phyloP scores from a whole-genome alignment of 345 rosid species.

The Linum trigynum region DNA sequence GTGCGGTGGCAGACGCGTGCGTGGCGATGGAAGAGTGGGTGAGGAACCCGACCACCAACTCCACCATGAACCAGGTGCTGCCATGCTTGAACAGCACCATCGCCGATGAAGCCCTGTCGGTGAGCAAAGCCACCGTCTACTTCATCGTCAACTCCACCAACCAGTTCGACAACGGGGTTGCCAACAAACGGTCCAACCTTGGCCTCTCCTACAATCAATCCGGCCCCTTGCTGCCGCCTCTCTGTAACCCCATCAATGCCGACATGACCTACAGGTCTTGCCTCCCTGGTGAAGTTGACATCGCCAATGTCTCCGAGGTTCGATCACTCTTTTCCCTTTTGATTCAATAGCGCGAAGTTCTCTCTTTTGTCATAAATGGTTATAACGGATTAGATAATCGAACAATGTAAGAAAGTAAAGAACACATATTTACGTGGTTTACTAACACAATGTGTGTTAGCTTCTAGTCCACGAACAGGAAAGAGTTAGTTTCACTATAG shows the following conservation, averaged over 20 bases:
- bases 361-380: too few relatives aligned
- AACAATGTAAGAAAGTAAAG: too few relatives aligned
- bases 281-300: constrained; percentile 7
- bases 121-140: constrained; percentile 5
- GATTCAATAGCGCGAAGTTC: background rate
- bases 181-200: constrained; percentile 4
- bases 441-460: too few relatives aligned
- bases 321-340: too few relatives aligned
- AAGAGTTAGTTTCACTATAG: too few relatives aligned
- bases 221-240: constrained; percentile 16
- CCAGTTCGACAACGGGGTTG: constrained; percentile 9
- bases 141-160: constrained; percentile 6
- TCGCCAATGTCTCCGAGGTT: constrained; percentile 11
- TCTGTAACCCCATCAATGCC: constrained; percentile 16
- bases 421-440: too few relatives aligned
- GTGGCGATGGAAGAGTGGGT: constrained; percentile 21
- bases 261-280: constrained; percentile 17
- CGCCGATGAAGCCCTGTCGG: constrained; percentile 1
- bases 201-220: constrained; percentile 12
- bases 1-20: constrained; percentile 19
- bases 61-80: constrained; percentile 13
- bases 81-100: constrained; percentile 15
- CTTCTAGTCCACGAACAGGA: too few relatives aligned
- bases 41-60: constrained; percentile 8
- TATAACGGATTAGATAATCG: too few relatives aligned